Evolutionary conservation across 73 alveolate genomes (phyloP), one percentile per base, ranked within the genome.

Genomic region (Blepharisma stoltei): DNA sequence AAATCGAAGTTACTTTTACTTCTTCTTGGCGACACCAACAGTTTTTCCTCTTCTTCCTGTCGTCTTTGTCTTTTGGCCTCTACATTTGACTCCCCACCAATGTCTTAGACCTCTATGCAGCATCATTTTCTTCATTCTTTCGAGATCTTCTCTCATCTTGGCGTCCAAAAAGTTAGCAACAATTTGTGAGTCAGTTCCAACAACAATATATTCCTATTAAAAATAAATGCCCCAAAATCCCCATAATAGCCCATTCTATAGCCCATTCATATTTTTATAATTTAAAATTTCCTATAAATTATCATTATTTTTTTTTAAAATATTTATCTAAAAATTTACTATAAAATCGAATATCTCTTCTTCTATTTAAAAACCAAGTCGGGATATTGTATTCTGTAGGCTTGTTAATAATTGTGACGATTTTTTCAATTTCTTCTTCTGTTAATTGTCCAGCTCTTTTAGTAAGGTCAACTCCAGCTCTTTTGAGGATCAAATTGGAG

Each of bases 1-100:
- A 32, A 32, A 32, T 32, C 41, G 41, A 32, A 32, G 41, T 32
- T 32, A 32, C 3, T 32, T 32, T 89, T 89, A 89, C 95, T 93
- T 93, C 97, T 93, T 95, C 90, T 96, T 95, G 86, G 93, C 90
- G 81, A 94, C 99, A 81, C 99, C 99, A 78, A 95, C 89, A 82
- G 98, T 94, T 76, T 95, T 92, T 75, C 99, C 99, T 90, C 96
- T 94, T 89, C 99, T 96, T 43, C 99, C 99, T 71, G 99, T 97
- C 69, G 99, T 94, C 94, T 90, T 88, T 86, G 99, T 97, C 91
- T 95, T 97, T 89, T 97, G 98, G 65, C 99, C 99, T 87, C 98
- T 97, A 82, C 95, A 99, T 86, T 90, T 95, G 76, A 92, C 83
- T 71, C 98, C 98, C 92, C 93, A 94, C 93, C 82, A 93, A 86